Evolutionary conservation across 2,329 filamentous ascomycete species (phyloP).

Genomic region (Ceratocystis eucalypticola): DNA sequence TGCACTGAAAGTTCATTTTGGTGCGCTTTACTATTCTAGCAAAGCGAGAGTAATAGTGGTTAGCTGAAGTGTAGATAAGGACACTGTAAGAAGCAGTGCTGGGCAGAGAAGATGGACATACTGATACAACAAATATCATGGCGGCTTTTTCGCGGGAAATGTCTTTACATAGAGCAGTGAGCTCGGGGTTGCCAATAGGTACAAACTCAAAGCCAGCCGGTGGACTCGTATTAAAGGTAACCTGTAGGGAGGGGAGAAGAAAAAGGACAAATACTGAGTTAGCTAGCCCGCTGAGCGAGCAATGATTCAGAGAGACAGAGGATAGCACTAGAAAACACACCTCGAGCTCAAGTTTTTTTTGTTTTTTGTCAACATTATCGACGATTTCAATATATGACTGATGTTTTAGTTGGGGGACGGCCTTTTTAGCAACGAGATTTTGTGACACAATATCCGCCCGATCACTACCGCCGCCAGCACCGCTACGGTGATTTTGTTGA

Average conservation of each 20-base stretch:
- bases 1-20: constrained; percentile 35
- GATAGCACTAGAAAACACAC: constrained; percentile 28
- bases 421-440: constrained; percentile 29
- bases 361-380: constrained; percentile 49
- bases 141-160: constrained; percentile 47
- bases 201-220: constrained; percentile 51
- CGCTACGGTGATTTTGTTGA: constrained; percentile 4
- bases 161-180: constrained; percentile 51
- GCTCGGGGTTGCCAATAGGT: constrained; percentile 46
- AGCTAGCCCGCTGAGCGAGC: not conserved
- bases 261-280: constrained; percentile 16
- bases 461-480: not conserved
- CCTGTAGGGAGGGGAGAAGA: constrained; percentile 27
- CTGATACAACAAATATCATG: constrained; percentile 54
- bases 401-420: constrained; percentile 39
- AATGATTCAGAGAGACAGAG: not conserved
- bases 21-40: constrained; percentile 26
- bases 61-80: not conserved
- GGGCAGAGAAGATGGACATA: constrained; percentile 27
- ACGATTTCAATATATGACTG: constrained; percentile 51
- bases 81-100: constrained; percentile 3
- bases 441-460: not conserved
- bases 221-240: constrained; percentile 37
- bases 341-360: constrained; percentile 47
- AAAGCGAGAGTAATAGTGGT: not conserved